Evolutionary conservation across 495 filamentous ascomycete species (phyloP), one percentile per base, ranked within the genome.

Genomic region (Xylaria acuta): DNA sequence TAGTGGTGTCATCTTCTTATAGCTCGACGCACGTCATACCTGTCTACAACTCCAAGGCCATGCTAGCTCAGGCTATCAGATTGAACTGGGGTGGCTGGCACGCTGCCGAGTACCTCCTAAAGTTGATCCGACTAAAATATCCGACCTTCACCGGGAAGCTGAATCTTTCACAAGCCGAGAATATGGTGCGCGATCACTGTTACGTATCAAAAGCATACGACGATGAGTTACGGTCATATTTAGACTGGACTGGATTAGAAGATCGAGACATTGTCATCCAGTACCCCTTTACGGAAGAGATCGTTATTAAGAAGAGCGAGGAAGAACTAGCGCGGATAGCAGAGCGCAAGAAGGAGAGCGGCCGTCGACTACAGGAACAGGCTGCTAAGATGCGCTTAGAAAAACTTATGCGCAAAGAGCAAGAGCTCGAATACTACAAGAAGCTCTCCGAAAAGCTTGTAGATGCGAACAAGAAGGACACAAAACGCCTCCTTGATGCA

Each of bases 11-110:
- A 6, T 97, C 94, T 0, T 95, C 94, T 2, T 92, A 98, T 76
- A 97, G 93, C 27, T 90, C 96, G 1, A 99, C 96, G 1, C 97
- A 99, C 78, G 84, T 98, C n/a, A 97, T 99, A 59, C 96, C 96
- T 4, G 93, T 99, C 1, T 85, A 97, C 64, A 89, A 97, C 67
- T 90, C 87, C 8, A 97, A 96, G 81, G 88, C 95, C 8, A 80
- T 97, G 43, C 86, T 98, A 27, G 88, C 89, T 7, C 93, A 95
- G 72, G 92, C 93, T 47, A 95, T 93, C 63, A 87, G 96, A 51
- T 85, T 99, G 14, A 98, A 97, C 78, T 99, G 95, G 96, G 97
- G 96, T 36, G 93, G 97, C 32, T 91, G 89, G 78, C 93, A 98
- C 73, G 90, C 88, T 18, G 91, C 94, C 0, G 96, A 98, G 78